Conservation (phyloP, 257 asterid species). For the Plantago major region DNA sequence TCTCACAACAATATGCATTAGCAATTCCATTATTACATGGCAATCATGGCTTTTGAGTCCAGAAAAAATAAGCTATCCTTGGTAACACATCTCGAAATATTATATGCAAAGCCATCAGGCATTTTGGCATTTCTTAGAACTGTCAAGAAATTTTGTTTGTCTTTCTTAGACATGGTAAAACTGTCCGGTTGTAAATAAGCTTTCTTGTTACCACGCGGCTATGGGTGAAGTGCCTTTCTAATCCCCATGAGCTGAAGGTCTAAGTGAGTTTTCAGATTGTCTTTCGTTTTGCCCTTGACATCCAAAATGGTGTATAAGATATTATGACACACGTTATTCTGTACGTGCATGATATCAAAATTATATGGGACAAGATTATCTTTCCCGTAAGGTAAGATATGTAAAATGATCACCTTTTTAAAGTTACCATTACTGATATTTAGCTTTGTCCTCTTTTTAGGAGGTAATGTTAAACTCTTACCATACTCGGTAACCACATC, state of each 20-base stretch:
- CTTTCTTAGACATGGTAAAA: background rate
- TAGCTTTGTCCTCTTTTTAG: background rate
- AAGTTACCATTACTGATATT: background rate
- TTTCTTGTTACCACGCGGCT: background rate
- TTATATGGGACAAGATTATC: background rate
- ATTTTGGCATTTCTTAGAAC: background rate
- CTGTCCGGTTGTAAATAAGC: background rate
- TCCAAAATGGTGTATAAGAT: background rate
- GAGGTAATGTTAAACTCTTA: background rate
- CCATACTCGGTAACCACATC: background rate
- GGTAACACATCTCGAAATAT: background rate
- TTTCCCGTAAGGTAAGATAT: constrained; percentile 15
- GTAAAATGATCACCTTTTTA: background rate
- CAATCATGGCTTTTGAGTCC: background rate
- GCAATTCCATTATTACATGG: background rate
- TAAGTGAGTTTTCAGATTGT: background rate
- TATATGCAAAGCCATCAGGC: background rate
- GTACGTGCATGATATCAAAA: constrained; percentile 16
- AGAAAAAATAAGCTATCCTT: background rate
- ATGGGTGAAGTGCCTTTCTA: background rate
- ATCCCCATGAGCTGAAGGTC: constrained; percentile 15
- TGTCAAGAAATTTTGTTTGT: background rate
- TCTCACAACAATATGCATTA: background rate
- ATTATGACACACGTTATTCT: constrained; percentile 6
- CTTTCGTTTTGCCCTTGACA: constrained; percentile 11